phyloP scores from a whole-genome alignment of 768 basidiomycete species.

The Suillus brevipes region DNA sequence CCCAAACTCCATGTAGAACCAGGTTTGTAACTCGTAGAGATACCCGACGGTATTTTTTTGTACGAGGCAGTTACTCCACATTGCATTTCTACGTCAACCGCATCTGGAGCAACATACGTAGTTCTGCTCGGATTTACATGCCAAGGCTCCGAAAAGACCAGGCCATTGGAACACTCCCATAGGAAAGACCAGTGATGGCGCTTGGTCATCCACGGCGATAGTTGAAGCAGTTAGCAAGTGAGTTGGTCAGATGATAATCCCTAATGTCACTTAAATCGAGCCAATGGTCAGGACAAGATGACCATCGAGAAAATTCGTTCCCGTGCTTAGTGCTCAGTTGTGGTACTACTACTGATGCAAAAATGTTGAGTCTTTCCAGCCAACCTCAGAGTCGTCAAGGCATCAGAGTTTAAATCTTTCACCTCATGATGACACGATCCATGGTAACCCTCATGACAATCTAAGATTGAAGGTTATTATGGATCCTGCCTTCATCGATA shows the following conservation, averaged over 20 bases:
- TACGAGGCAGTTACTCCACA: neutral
- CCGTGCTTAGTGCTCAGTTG: neutral
- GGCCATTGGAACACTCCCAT: neutral
- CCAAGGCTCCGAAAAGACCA: neutral
- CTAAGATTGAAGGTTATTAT: neutral
- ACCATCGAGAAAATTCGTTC: neutral
- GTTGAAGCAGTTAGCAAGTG: neutral
- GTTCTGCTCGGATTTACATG: neutral
- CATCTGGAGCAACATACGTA: neutral
- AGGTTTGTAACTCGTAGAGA: neutral
- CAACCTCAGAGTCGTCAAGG: neutral
- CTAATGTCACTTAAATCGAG: neutral
- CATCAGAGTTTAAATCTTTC: neutral
- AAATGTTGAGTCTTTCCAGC: neutral
- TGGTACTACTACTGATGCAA: neutral
- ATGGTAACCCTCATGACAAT: neutral
- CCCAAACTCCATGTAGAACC: neutral
- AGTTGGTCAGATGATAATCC: neutral
- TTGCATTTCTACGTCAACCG: neutral
- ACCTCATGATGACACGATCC: neutral
- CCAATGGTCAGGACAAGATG: neutral
- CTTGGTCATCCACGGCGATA: neutral
- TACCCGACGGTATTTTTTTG: neutral
- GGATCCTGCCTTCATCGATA: neutral
- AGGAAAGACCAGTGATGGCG: neutral